Evolutionary conservation across 495 filamentous ascomycete genomes (phyloP).

Genomic region (Clohesyomyces aquaticus): DNA sequence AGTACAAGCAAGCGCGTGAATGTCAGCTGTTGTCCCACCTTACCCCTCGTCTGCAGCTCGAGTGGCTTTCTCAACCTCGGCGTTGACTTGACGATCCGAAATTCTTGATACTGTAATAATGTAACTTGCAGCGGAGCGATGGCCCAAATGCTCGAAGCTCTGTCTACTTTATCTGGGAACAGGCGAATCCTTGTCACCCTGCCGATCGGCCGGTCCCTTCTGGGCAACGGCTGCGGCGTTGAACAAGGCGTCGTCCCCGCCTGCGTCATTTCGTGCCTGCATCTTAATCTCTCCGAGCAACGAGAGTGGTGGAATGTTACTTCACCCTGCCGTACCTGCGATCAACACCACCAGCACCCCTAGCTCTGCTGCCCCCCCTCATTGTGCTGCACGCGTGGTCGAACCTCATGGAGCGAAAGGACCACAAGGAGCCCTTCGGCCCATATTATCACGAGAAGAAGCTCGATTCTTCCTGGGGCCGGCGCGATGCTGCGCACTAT

Average conservation of each 20-base stretch:
- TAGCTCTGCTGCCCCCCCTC: background rate
- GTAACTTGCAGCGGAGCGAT: background rate
- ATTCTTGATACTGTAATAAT: background rate
- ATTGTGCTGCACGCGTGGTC: slow-evolving; percentile 2
- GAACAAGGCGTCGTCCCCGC: slow-evolving; percentile 13
- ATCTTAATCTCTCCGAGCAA: slow-evolving; percentile 6
- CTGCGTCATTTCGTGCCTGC: slow-evolving; percentile 5
- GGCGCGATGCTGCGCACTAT: slow-evolving; percentile 4
- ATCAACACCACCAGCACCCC: background rate
- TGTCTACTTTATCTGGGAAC: background rate
- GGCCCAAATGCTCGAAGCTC: background rate
- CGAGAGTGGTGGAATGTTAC: slow-evolving; percentile 30
- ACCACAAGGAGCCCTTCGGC: slow-evolving; percentile 2
- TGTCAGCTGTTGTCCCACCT: too few species aligned
- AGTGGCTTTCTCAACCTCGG: too few species aligned
- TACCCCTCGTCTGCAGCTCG: too few species aligned
- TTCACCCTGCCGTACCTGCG: slow-evolving; percentile 9
- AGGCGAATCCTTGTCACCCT: slow-evolving; percentile 3
- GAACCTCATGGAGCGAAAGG: background rate
- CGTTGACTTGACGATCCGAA: too few species aligned
- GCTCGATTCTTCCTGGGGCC: background rate
- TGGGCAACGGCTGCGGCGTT: slow-evolving; percentile 34
- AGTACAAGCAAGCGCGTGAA: too few species aligned
- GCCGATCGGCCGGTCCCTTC: slow-evolving; percentile 21
- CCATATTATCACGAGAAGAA: slow-evolving; percentile 13